These are phyloP conservation scores for Microdochium trichocladiopsis DNA, from an alignment of 2,329 filamentous ascomycete genomes.

Conservation along the genomic window DNA sequence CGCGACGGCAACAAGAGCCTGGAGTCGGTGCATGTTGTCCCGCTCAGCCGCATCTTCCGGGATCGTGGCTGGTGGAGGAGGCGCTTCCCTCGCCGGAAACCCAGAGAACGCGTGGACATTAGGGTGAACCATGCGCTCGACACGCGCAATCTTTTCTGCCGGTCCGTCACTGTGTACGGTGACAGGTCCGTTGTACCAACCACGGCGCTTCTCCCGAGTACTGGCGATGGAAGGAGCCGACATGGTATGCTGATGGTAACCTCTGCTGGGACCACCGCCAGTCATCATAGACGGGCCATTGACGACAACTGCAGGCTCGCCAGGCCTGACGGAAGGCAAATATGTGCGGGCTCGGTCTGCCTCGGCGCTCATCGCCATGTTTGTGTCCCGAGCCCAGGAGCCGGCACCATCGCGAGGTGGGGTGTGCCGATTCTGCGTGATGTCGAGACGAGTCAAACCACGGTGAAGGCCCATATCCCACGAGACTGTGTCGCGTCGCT, in stretches of 20 bases:
- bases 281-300: constrained; percentile 9
- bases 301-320: constrained; percentile 32
- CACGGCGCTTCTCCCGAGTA: constrained; percentile 59
- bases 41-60: constrained; percentile 26
- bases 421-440: constrained; percentile 39
- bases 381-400: constrained; percentile 49
- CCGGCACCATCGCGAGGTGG: constrained; percentile 45
- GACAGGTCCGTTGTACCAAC: constrained; percentile 60
- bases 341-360: constrained; percentile 41
- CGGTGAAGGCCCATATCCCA: constrained; percentile 63
- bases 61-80: constrained; percentile 19
- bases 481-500: constrained; percentile 43
- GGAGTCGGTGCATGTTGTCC: constrained; percentile 46
- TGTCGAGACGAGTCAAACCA: constrained; percentile 59
- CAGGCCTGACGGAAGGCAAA: constrained; percentile 46
- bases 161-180: constrained; percentile 26
- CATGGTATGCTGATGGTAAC: constrained; percentile 49
- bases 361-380: constrained; percentile 47
- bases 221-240: constrained; percentile 51
- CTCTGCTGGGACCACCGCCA: constrained; percentile 12
- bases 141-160: constrained; percentile 33
- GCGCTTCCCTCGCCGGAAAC: constrained; percentile 33
- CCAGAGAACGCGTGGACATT: constrained; percentile 45
- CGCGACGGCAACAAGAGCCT: constrained; percentile 59
- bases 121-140: constrained; percentile 51